A percentile compares a stretch with the other conserved stretches of the same genome.
Conservation (phyloP, 768 basidiomycete genomes). For the Mycena belliarum region DNA sequence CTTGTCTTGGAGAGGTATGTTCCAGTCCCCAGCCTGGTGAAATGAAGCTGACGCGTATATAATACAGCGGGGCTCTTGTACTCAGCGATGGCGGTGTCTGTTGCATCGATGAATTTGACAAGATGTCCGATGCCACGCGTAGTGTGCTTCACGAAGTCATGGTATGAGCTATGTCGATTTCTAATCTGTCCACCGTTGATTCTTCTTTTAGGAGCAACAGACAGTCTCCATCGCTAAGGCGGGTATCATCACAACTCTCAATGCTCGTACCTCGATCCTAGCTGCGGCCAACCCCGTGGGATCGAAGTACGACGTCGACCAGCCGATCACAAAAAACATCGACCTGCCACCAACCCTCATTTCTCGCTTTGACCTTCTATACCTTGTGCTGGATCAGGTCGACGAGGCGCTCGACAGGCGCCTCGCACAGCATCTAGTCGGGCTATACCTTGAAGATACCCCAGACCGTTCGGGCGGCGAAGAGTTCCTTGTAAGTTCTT, state of each 20-base stretch:
- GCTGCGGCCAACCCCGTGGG: conserved; percentile 98
- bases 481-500: conserved; percentile 72
- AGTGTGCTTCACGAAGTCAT: conserved; percentile 99
- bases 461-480: conserved; percentile 59
- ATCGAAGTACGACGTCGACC: conserved; percentile 89
- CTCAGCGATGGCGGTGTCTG: conserved; percentile 96
- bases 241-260: conserved; percentile 97
- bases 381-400: conserved; percentile 92
- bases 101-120: conserved; percentile 99
- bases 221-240: conserved; percentile 99
- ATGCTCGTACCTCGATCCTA: conserved; percentile 96
- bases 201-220: conserved; percentile 86
- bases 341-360: conserved; percentile 97
- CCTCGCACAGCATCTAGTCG: conserved; percentile 90
- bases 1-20: conserved; percentile 90
- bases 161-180: conserved; percentile 46
- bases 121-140: conserved; percentile 97
- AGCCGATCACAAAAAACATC: conserved; percentile 94
- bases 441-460: conserved; percentile 89
- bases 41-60: conserved; percentile 7
- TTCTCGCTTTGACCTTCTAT: conserved; percentile 95
- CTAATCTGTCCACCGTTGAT: background rate
- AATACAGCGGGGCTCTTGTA: conserved; percentile 86
- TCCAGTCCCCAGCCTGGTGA: background rate
- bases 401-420: conserved; percentile 85